Evolutionary conservation across 192 early-diverging fungal genomes (phyloP).

Genomic region (Podila horticola): DNA sequence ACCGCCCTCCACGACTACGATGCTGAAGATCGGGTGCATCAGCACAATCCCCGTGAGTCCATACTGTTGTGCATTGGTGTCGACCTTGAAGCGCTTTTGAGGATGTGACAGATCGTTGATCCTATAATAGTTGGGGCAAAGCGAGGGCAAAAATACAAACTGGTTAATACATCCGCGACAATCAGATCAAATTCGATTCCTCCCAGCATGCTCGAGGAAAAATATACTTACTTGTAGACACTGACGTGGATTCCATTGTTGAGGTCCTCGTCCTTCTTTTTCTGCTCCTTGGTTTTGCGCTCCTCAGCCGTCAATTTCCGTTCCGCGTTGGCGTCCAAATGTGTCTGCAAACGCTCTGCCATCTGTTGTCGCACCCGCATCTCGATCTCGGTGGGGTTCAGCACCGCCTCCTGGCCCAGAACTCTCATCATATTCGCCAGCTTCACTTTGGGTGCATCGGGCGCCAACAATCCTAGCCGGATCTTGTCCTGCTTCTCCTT

Average conservation of each 20-base stretch:
- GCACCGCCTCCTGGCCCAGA: conserved; percentile 93
- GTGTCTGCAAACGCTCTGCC: conserved; percentile 78
- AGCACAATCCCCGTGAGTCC: conserved; percentile 86
- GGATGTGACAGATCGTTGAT: conserved; percentile 81
- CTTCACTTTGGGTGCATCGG: conserved; percentile 92
- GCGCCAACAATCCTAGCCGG: conserved; percentile 89
- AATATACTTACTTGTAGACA: conserved; percentile 79
- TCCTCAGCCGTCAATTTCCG: conserved; percentile 92
- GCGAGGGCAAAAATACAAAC: neutral
- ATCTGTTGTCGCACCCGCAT: conserved; percentile 91
- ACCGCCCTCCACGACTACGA: conserved; percentile 96
- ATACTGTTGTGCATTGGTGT: conserved; percentile 87
- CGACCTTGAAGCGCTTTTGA: conserved; percentile 92
- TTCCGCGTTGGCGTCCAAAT: conserved; percentile 85
- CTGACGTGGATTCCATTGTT: conserved; percentile 76
- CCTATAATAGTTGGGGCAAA: conserved; percentile 44
- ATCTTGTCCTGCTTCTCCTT: conserved; percentile 97
- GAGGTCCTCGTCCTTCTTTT: conserved; percentile 81
- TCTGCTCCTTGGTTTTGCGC: conserved; percentile 75
- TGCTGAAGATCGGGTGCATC: conserved; percentile 73
- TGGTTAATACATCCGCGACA: neutral
- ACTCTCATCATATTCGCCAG: conserved; percentile 96
- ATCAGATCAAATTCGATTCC: neutral
- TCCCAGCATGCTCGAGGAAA: neutral
- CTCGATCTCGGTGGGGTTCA: conserved; percentile 95